Evolutionary conservation across 441 rosid genomes (phyloP), one percentile per base, ranked within the genome.

Genomic region (Syzygium syzygioides): DNA sequence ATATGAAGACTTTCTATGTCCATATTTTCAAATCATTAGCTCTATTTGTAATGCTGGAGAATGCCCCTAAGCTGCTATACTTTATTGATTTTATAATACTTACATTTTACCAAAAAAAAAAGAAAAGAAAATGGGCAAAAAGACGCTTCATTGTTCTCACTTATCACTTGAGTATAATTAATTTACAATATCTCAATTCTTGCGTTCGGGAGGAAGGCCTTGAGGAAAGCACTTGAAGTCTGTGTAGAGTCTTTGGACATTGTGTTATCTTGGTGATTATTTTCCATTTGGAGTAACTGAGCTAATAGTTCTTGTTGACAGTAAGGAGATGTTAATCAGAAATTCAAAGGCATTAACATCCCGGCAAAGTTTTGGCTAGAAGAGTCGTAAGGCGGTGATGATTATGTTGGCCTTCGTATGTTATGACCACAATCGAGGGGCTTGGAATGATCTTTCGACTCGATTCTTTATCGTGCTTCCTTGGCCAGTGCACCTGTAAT

Each of bases 351-450:
- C 83, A 71, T 71, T 41, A 71, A 71, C 83, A 41, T 11, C 28
- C 83, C 83, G 17, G 83, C 83, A 71, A 71, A 71, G 83, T 71
- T 71, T 28, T 41, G 52, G n/a, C 52, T 17, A 50, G 60, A 55
- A 68, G 84, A n/a, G 45, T 30, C 34, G 52, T 60, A 2, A 60
- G 88, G 57, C 83, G 15, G 3, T 32, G 57, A 86, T 86, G 88
- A 34, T 66, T 86, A 26, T 66, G 88, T 68, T 86, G 60, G 84
- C 88, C 88, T 48, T 86, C 88, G 23, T 86, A 86, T 17, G 88
- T 86, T 12, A 80, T 66, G 41, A 86, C 48, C 28, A 86, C 84
- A 6, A 53, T 66, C 4, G 84, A 10, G 37, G 79, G 50, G n/a
- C 88, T 41, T 86, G 56, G 83, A 14, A 52, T 18, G 84, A 86